phyloP scores from a whole-genome alignment of 805 yeast genomes.

The Zygosaccharomyces kombuchaensis region DNA sequence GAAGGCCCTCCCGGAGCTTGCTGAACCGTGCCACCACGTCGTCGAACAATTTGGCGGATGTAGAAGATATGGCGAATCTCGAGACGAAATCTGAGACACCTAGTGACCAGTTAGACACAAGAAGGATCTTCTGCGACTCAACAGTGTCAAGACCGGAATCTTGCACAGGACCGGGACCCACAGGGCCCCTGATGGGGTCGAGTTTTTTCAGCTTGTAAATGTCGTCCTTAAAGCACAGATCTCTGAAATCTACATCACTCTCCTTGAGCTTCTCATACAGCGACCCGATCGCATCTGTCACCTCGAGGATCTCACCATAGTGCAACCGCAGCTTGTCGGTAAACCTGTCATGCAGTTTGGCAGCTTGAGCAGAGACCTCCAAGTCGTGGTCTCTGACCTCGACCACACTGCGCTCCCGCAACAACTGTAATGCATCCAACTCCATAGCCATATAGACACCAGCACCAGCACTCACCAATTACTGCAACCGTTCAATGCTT shows the following conservation, averaged over 20 bases:
- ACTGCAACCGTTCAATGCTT: neutral
- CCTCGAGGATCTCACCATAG: slow-evolving; percentile 26
- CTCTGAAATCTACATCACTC: slow-evolving; percentile 24
- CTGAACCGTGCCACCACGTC: slow-evolving; percentile 16
- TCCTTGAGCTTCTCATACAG: slow-evolving; percentile 17
- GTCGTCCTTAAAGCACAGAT: slow-evolving; percentile 32
- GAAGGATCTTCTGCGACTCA: slow-evolving; percentile 11
- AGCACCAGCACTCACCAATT: neutral
- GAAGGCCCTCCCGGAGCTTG: slow-evolving; percentile 2
- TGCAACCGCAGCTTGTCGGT: slow-evolving; percentile 20
- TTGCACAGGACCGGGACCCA: neutral
- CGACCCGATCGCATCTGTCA: slow-evolving; percentile 21
- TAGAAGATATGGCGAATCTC: slow-evolving; percentile 18
- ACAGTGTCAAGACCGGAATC: neutral
- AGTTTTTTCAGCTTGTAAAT: slow-evolving; percentile 20
- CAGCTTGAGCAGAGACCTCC: slow-evolving; percentile 16
- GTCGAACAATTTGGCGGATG: slow-evolving; percentile 17
- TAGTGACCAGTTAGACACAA: slow-evolving; percentile 25
- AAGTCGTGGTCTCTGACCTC: slow-evolving; percentile 17
- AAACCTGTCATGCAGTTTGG: slow-evolving; percentile 19
- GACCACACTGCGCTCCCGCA: slow-evolving; percentile 14
- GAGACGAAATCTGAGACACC: slow-evolving; percentile 21
- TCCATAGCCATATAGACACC: neutral
- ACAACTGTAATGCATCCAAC: slow-evolving; percentile 13
- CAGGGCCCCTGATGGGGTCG: slow-evolving; percentile 13